Base-by-base conservation (phyloP, 1,139 yeast genomes). In the Lodderomyces orthopsilosis region DNA sequence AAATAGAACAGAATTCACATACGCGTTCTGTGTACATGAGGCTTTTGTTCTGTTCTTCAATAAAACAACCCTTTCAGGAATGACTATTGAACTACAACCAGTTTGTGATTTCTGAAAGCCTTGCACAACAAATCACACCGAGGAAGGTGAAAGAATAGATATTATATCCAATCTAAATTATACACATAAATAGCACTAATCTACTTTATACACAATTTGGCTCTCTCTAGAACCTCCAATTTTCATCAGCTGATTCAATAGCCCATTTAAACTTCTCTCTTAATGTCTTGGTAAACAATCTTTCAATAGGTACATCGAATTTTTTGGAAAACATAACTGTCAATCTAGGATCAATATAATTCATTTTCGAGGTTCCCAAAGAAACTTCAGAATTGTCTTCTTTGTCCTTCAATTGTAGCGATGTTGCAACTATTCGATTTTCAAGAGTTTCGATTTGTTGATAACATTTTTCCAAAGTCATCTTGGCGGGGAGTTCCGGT, bases 261-360 rank as follows among this genome's bases (percentile, higher is more conserved):
- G 98, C 98, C 98, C 98, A 91, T 43, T 80, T 83, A 66, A 91
- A 91, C 69, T 91, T 91, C 38, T 91, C 97, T 51, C 98, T 74
- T 51, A 91, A 71, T 0, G 98, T 86, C 65, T 89, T 90, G 19
- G 97, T 85, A 55, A 93, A 90, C 43, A 93, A 74, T 65, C 88
- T 90, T 63, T 91, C 98, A 47, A 93, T 85, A 10, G 98, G 98
- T 21, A 93, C 97, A 46, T 80, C 74, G 59, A 72, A 89, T 64
- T 83, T 87, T 64, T 90, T 90, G 41, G 96, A 79, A 63, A 90
- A 93, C 76, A 88, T 83, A 38, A 88, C 97, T 0, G 95, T 83
- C 54, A 93, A 71, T 54, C 98, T 75, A 21, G 98, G 98, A 63
- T 93, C 98, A 49, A 91, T 91, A 71, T 91, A 91, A 63, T 91